Base-by-base conservation (phyloP, 179 eudicot species). In the Amaranthus tricolor region DNA sequence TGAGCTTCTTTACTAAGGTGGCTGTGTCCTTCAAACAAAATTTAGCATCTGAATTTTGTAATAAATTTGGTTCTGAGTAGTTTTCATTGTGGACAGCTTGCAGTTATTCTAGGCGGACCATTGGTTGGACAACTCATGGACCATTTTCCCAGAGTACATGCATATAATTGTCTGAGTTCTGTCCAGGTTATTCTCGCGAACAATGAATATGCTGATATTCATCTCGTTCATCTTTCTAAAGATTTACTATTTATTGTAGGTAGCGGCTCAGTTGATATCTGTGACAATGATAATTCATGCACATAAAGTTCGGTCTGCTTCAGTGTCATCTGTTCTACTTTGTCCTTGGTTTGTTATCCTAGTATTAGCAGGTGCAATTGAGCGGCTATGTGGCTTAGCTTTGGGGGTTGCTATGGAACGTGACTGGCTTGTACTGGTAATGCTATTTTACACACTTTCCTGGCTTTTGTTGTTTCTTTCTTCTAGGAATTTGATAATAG, bases 391-490 rank as follows among this genome's bases (percentile, higher is more conserved):
- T 83, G 98, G 97, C n/a, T 77, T 94, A 83, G 97, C 97, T 73
- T 83, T 94, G 56, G 98, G 98, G 20, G 96, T 94, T 80, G 98
- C 97, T 64, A 81, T 86, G 86, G 98, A 94, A 83, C 98, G 98
- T 74, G 98, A 94, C 72, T 94, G 98, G 98, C 93, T 94, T 77
- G 98, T 94, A 68, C 78, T 86, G 96, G 98, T 94, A 85, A 56
- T 56, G 14, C 40, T 70, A 0, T 73, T 48, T 76, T 56, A 7
- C 43, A 4, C 44, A 20, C 60, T 31, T n/a, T 71, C 44, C 53
- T 65, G 40, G 4, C 4, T 72, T 19, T 43, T 52, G 11, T 71
- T 61, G 9, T 21, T 64, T 65, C 45, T n/a, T 66, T 20, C 55
- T 6, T 2, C 20, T 55, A 24, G 79, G 43, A 52, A 11, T 61